Base-by-base conservation (phyloP, 352 stramenopile species). In the Phytophthora kernoviae region DNA sequence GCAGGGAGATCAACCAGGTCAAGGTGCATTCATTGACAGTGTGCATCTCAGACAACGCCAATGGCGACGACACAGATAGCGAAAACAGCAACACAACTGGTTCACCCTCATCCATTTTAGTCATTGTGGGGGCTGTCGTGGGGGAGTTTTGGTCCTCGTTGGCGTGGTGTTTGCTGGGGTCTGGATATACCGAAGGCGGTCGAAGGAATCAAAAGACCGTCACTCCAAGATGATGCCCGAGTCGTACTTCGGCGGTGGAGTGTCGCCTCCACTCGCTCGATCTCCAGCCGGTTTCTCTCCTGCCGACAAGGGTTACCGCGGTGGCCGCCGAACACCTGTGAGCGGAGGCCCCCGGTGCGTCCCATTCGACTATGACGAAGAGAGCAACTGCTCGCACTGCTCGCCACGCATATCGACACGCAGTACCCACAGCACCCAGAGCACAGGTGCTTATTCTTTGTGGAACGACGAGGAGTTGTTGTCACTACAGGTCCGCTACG, bases 381-480 rank as follows among this genome's bases (percentile, higher is more conserved):
- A 63, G 15, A 59, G 56, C 10, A 32, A 65, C 24, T 65, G 57
- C 24, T 30, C 24, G 24, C 24, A 30, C 24, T 30, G 24, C 30
- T 73, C 65, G 1, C 62, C 63, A 17, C 62, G 62, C 14, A 65
- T 75, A 32, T 78, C 65, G 34, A 78, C 70, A 10, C 70, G 62
- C 8, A 75, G 65, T 52, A 70, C 57, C 0, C 65, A 65, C 44
- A 78, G 70, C 34, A 78, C 66, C 56, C 54, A 70, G 17, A 75
- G 69, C 21, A 75, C 64, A 14, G 66, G 52, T 1, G 77, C 58
- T n/a, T 82, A 75, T 27, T 80, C 76, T 0, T 33, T 87, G 4
- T 86, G 77, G 77, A 76, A 80, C 37, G 79, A 89, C 37, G 62
- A 83, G 12, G 75, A 84, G 9, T 69, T 89, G 55, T 27, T 83